These are phyloP conservation scores for Cicer arietinum DNA, from an alignment of 306 rosid genomes.

Conservation along the genomic window DNA sequence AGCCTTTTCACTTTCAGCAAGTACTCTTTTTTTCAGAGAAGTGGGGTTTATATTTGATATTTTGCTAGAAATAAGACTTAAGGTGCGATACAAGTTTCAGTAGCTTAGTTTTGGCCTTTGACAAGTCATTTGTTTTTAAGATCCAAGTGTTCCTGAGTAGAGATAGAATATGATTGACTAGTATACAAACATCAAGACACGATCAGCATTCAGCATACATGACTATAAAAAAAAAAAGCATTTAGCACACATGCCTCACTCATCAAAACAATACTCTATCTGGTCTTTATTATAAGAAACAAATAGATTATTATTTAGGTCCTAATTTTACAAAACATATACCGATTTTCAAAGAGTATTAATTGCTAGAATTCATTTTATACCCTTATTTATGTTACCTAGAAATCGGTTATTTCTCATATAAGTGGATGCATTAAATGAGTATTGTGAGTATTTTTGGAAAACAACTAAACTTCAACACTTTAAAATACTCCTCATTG, in stretches of 20 bases:
- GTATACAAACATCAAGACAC: background rate
- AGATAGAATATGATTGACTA: constrained; percentile 12
- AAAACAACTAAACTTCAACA: too few species aligned
- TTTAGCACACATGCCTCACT: constrained; percentile 25
- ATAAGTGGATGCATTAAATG: too few species aligned
- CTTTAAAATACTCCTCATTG: too few species aligned
- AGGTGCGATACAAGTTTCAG: background rate
- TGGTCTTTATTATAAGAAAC: too few species aligned
- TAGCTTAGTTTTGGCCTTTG: constrained; percentile 4
- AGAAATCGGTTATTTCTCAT: too few species aligned
- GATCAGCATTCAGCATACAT: background rate
- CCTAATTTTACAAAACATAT: too few species aligned
- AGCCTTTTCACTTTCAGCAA: constrained; percentile 30
- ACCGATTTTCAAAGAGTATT: too few species aligned
- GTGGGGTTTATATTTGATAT: background rate
- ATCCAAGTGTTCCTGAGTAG: constrained; percentile 10
- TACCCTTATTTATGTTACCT: too few species aligned
- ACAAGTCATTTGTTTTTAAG: background rate
- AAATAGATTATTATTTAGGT: too few species aligned
- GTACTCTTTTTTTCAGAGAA: constrained; percentile 19
- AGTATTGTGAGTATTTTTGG: too few species aligned
- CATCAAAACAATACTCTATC: constrained; percentile 13
- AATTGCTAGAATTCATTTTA: too few species aligned
- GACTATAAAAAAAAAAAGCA: too few species aligned
- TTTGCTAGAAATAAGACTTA: constrained; percentile 12